Base-by-base conservation (phyloP, 495 filamentous ascomycete genomes). In the Penicillium argentinense region DNA sequence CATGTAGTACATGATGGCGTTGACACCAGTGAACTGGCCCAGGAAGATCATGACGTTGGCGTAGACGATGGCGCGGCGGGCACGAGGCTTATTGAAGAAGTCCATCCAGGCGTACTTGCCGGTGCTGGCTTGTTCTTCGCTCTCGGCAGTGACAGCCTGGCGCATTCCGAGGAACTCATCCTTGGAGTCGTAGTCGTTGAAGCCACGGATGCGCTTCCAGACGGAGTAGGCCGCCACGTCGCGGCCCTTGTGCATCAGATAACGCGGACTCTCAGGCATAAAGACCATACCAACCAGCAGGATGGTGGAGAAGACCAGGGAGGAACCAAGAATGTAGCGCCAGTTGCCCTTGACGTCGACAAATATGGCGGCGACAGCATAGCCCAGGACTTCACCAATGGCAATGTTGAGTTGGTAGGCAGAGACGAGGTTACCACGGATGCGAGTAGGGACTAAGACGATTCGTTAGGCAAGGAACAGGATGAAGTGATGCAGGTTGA, bases 1-100 rank as follows among this genome's bases (percentile, higher is more conserved):
- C 81, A 82, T 82, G 62, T 83, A 83, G 61, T 84, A 83, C 72
- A 82, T 80, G 37, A 84, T 72, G 4, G 77, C 76, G 47, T 82
- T 82, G 33, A 83, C 76, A 33, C 81, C 80, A 5, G 79, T 82
- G 45, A 83, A 73, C 47, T 85, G 81, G 3, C 80, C 80, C 0
- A 83, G 69, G 51, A 84, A 72, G 46, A 83, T 74, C 79, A 83
- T 83, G 37, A 78, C 72, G 39, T 81, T 81, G 41, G 80, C 81
- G 51, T 82, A 82, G 46, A 83, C 59, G 39, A 83, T 68, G 16
- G 81, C 79, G 22, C 81, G 72, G n/a, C 80, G 73, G 12, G 76
- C 76, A 33, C 81, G 71, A 9, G 75, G 73, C 17, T 75, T 68
- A 24, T 77, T 83, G 66, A 83, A 75, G 67, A 85, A 81, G 49